A percentile compares a stretch with the other conserved stretches of the same genome.
phyloP scores from a whole-genome alignment of 176 grass and related monocot genomes.

The Metroxylon sagu region DNA sequence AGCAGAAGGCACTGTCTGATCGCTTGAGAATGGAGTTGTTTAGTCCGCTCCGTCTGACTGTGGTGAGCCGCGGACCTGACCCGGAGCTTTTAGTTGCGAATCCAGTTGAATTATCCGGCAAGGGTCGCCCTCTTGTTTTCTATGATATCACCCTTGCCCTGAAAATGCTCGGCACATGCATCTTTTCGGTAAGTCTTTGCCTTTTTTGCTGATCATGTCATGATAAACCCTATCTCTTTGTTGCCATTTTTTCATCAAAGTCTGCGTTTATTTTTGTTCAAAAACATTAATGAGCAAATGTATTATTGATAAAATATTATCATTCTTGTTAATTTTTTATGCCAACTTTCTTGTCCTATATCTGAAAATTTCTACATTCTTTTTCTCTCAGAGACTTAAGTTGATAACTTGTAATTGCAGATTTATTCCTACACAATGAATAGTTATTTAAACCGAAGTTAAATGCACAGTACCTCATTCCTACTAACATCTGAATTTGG shows the following conservation, averaged over 20 bases:
- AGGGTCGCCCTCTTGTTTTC: conserved; percentile 12
- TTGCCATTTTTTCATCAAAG: background rate
- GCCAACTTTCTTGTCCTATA: no score
- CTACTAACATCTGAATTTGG: background rate
- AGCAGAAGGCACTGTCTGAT: conserved; percentile 15
- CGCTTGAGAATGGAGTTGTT: conserved; percentile 10
- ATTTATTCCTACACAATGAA: no score
- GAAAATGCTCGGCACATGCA: conserved; percentile 4
- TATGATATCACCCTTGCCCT: conserved; percentile 11
- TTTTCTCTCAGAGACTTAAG: no score
- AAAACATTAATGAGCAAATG: background rate
- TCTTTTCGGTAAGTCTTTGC: conserved; percentile 7
- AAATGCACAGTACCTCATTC: background rate
- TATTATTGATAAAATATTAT: no score
- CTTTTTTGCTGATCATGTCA: background rate
- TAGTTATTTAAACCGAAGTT: background rate
- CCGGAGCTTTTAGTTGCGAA: conserved; percentile 9
- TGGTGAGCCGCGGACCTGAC: conserved; percentile 7
- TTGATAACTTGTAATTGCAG: no score
- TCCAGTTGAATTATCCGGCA: conserved; percentile 16
- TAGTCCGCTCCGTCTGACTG: background rate
- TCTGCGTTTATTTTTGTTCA: background rate
- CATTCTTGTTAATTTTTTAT: no score
- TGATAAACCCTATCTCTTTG: background rate
- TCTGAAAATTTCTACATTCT: no score